phyloP scores from a whole-genome alignment of 2,329 filamentous ascomycete species.

The Calonectria pauciramosa region DNA sequence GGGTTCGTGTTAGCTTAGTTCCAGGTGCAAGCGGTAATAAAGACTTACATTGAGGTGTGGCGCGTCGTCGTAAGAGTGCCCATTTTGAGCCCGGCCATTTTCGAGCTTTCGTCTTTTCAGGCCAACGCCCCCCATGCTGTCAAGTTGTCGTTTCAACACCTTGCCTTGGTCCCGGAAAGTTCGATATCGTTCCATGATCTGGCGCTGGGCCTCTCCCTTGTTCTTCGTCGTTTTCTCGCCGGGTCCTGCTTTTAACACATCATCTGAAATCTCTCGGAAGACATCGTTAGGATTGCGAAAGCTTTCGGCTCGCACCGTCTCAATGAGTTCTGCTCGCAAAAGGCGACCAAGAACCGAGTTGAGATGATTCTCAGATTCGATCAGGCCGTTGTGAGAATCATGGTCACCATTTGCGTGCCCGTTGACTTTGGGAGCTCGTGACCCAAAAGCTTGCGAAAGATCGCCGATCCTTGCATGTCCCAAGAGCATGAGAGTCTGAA shows the following conservation, averaged over 20 bases:
- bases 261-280: conserved; percentile 72
- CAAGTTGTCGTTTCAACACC: conserved; percentile 65
- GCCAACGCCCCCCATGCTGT: conserved; percentile 54
- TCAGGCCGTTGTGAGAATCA: conserved; percentile 50
- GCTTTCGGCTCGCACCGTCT: conserved; percentile 70
- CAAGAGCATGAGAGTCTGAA: conserved; percentile 80
- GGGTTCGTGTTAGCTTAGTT: conserved; percentile 45
- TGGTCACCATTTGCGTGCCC: conserved; percentile 52
- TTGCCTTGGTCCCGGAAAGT: conserved; percentile 67
- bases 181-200: conserved; percentile 66
- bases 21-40: not conserved
- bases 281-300: conserved; percentile 74
- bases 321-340: conserved; percentile 76
- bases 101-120: conserved; percentile 69
- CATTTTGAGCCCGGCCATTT: conserved; percentile 56
- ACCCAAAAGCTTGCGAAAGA: conserved; percentile 73
- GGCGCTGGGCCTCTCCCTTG: conserved; percentile 72
- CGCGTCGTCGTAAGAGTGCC: conserved; percentile 52
- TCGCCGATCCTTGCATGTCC: conserved; percentile 83
- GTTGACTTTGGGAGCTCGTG: conserved; percentile 53
- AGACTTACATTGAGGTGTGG: conserved; percentile 67
- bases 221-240: conserved; percentile 69
- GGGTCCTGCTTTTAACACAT: conserved; percentile 65
- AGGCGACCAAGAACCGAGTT: conserved; percentile 66
- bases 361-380: conserved; percentile 63